Evolutionary conservation across 2,329 filamentous ascomycete species (phyloP).

Genomic region (Verticillium isaacii): DNA sequence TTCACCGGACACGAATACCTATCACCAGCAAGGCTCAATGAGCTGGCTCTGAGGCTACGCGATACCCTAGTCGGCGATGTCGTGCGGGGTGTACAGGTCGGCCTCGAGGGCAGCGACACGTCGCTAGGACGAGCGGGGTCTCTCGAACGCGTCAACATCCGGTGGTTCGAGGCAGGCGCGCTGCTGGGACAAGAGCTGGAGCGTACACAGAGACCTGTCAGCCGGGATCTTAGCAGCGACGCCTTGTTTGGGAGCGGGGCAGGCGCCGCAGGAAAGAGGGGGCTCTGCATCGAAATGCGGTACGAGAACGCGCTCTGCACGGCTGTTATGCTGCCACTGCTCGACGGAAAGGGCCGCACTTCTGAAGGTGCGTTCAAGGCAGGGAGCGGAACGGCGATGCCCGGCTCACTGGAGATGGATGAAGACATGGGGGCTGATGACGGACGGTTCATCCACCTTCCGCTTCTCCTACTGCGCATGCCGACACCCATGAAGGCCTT

Average conservation of each 20-base stretch:
- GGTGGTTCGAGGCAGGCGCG: constrained; percentile 34
- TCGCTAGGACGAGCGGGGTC: constrained; percentile 33
- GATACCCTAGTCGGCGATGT: constrained; percentile 54
- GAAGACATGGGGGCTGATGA: constrained; percentile 8
- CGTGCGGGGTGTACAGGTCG: constrained; percentile 55
- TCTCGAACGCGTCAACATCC: constrained; percentile 41
- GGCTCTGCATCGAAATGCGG: constrained; percentile 40
- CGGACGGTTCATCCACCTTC: constrained; percentile 39
- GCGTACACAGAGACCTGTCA: neutral
- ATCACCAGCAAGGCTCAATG: constrained; percentile 29
- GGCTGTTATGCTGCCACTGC: constrained; percentile 43
- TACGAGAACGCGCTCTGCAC: constrained; percentile 50
- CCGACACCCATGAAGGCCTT: constrained; percentile 45
- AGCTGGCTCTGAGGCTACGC: constrained; percentile 43
- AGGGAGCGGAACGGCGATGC: neutral
- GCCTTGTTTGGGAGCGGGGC: neutral
- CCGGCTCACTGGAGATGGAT: neutral
- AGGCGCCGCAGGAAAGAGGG: constrained; percentile 14
- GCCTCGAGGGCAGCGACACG: constrained; percentile 36
- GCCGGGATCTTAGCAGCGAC: constrained; percentile 3
- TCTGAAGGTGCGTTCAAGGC: neutral
- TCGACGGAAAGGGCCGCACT: neutral
- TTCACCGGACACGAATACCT: constrained; percentile 38
- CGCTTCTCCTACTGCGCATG: constrained; percentile 51
- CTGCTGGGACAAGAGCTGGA: constrained; percentile 22